Percentiles rank a stretch among this genome's conserved stretches.
These are phyloP conservation scores for Brassica hybrid DNA, from an alignment of 441 rosid species.

Conservation along the genomic window DNA sequence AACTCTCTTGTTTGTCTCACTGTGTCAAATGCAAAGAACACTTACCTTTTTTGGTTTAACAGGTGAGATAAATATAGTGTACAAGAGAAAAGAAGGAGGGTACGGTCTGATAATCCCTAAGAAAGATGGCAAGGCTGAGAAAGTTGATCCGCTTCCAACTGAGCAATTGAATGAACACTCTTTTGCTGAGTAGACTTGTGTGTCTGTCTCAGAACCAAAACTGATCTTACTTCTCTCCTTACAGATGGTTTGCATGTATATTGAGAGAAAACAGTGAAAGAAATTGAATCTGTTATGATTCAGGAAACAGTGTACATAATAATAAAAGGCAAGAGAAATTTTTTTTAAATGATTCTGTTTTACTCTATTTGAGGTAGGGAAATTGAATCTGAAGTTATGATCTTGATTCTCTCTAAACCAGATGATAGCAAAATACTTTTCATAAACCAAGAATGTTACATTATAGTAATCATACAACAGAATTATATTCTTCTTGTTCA, in stretches of 20 bases:
- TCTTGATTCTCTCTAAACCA: not conserved
- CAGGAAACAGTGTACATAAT: not conserved
- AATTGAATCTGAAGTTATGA: not conserved
- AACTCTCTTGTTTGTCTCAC: not conserved
- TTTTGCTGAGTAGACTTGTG: conserved; percentile 19
- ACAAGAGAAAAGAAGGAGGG: conserved; percentile 88
- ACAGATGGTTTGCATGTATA: not conserved
- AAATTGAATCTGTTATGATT: not conserved
- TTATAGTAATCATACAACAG: not conserved
- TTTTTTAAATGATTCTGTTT: not conserved
- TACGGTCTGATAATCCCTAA: conserved; percentile 89
- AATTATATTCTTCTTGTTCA: not conserved
- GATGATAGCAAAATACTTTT: not conserved
- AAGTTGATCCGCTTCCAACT: conserved; percentile 61
- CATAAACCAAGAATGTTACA: not conserved
- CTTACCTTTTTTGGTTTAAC: conserved; percentile 26
- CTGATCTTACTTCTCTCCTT: not conserved
- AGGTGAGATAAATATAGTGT: conserved; percentile 91
- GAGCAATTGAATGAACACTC: conserved; percentile 62
- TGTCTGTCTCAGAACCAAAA: not conserved
- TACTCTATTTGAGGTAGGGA: not conserved
- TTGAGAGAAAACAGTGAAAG: not conserved
- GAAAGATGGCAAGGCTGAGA: conserved; percentile 59
- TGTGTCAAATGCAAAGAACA: not conserved
- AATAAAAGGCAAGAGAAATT: not conserved